phyloP scores from a whole-genome alignment of 495 filamentous ascomycete species.

The Neurospora sp. region DNA sequence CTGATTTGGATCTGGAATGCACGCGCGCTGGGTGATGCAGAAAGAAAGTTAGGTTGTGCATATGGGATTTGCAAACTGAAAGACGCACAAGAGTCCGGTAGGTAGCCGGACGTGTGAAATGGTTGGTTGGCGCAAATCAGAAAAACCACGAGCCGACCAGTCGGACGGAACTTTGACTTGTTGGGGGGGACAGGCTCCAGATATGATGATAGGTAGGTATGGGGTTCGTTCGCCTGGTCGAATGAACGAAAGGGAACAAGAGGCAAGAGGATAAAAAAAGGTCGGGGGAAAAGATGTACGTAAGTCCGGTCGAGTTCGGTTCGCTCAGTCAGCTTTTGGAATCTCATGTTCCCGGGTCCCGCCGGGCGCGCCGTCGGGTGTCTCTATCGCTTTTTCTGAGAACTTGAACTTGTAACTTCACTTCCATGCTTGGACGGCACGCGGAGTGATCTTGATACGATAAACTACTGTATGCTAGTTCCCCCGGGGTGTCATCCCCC shows the following conservation, averaged over 20 bases:
- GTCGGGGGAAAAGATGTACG: background rate
- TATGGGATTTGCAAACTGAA: slow-evolving; percentile 6
- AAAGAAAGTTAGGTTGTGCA: slow-evolving; percentile 23
- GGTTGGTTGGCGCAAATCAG: slow-evolving; percentile 25
- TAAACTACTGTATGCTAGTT: background rate
- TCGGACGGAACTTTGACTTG: background rate
- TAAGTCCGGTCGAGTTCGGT: background rate
- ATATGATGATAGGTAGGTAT: background rate
- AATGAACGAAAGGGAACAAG: background rate
- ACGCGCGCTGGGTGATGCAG: slow-evolving; percentile 31
- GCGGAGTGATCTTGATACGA: background rate
- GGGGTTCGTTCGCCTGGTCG: background rate
- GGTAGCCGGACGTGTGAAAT: background rate
- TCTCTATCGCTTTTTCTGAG: background rate
- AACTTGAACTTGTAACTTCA: background rate
- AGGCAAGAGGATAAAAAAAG: background rate
- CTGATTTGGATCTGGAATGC: slow-evolving; percentile 28
- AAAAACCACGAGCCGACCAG: background rate
- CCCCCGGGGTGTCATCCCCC: background rate
- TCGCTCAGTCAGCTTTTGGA: background rate
- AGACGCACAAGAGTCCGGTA: background rate
- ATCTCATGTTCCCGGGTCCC: background rate
- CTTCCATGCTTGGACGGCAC: background rate
- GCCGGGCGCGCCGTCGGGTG: background rate
- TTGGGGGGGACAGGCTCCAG: background rate